Evolutionary conservation across 1,284 basidiomycete species (phyloP), one percentile per base, ranked within the genome.

Genomic region (Trichosporon faecale): DNA sequence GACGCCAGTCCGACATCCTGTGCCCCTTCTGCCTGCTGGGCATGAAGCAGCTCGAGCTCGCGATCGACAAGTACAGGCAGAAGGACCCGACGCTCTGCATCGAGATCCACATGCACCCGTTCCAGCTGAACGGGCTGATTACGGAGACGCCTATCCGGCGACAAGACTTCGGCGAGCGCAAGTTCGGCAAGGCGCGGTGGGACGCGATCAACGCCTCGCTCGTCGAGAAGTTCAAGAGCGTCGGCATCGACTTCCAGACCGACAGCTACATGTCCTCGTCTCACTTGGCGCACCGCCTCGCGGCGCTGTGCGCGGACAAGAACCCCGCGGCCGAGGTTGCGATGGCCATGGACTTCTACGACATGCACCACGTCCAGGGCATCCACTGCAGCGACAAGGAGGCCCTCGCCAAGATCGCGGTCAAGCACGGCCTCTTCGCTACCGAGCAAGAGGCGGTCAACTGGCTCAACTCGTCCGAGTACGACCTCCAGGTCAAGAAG

Each of bases 211-310:
- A 74, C 35, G 29, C 72, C 46, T 68, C 57, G 46, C 77, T 84
- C 74, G 73, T 69, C 31, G 74, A 76, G 29, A 77, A 80, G 61
- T 84, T 84, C 18, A 72, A 74, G n/a, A 71, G 67, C 2, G 76
- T 79, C 55, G 84, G 84, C 16, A 80, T 83, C 72, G 75, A 82
- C 57, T 76, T 79, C 69, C 73, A 72, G 23, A 79, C 79, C 61
- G 78, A 77, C 35, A 83, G 83, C n/a, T 66, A 70, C 7, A 75
- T 84, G 7, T 76, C 77, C 0, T 78, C 79, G 14, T 82, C 84
- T 12, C 83, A 81, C 67, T 76, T 80, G 25, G 80, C 78, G 1
- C 85, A 85, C 70, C 79, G 85, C 8, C 70, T 86, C 7, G 75
- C 76, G 21, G 74, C 76, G 16, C 76, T 77, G 68, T 74, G 78